phyloP scores from a whole-genome alignment of 2,329 filamentous ascomycete species.

The Diaporthe velutina region DNA sequence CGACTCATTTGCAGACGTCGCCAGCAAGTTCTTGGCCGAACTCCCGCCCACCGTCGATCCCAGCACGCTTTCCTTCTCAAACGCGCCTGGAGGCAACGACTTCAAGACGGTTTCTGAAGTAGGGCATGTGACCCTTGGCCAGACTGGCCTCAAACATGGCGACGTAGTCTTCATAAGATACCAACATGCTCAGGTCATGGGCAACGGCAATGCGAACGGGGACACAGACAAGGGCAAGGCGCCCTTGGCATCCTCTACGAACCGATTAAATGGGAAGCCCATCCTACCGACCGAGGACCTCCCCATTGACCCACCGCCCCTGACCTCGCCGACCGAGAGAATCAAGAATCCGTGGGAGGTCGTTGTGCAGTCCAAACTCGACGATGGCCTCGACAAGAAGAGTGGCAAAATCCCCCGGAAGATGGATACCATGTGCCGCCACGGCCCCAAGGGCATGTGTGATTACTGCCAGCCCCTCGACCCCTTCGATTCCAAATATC shows the following conservation, averaged over 20 bases:
- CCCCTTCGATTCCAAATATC: constrained; percentile 89
- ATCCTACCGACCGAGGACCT: constrained; percentile 77
- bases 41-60: constrained; percentile 74
- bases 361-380: constrained; percentile 87
- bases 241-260: constrained; percentile 60
- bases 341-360: constrained; percentile 95
- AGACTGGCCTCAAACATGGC: constrained; percentile 82
- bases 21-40: constrained; percentile 67
- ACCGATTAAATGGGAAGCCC: constrained; percentile 83
- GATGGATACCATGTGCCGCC: constrained; percentile 88
- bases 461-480: constrained; percentile 99
- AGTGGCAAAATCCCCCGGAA: constrained; percentile 89
- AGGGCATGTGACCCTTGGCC: constrained; percentile 65
- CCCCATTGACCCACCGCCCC: constrained; percentile 70
- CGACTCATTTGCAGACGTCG: constrained; percentile 78
- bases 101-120: constrained; percentile 72
- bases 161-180: constrained; percentile 92
- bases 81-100: constrained; percentile 70
- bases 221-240: constrained; percentile 44
- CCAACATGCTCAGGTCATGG: constrained; percentile 63
- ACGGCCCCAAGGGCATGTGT: constrained; percentile 98
- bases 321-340: constrained; percentile 68
- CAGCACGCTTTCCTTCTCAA: constrained; percentile 71
- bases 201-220: constrained; percentile 56
- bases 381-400: constrained; percentile 86